Evolutionary conservation across 23 red algal genomes (phyloP), one percentile per base, ranked within the genome.

Genomic region (Cyanidioschyzon merolae): DNA sequence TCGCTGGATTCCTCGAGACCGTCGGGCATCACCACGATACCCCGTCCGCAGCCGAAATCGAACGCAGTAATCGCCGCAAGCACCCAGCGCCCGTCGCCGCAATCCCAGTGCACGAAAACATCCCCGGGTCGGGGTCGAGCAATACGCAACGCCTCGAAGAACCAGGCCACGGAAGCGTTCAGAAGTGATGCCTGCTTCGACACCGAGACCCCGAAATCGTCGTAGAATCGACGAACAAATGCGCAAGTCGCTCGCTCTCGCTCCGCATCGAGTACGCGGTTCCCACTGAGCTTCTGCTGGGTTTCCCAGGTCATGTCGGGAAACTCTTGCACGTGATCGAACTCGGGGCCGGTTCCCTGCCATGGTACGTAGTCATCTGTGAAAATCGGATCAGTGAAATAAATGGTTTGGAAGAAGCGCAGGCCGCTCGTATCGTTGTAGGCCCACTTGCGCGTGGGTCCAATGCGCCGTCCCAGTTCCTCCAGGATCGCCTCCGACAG

Each of bases 341-440:
- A 71, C 29, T 71, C 63, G 21, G 21, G n/a, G n/a, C 32, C 32
- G 29, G 63, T 71, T 7, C 63, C 63, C 30, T 71, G 63, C 30
- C 2, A 15, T 27, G 63, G 63, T 35, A 71, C 63, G 32, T 71
- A 71, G 7, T 35, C 63, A 27, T 71, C 63, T 25, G 63, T 71
- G 32, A 71, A 71, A 7, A 71, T 71, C 63, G 63, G 63, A 35
- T 71, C 63, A 35, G 16, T 71, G 32, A 71, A 71, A 27, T 71
- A 71, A 25, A 71, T 35, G 7, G 63, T 32, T 25, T 35, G n/a
- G 63, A 25, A 71, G 30, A 32, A 71, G n/a, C 63, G 63, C 12
- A 35, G 63, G 3, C 63, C 63, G 29, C 63, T 25, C 63, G 63
- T 71, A 27, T 71, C 63, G 32, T 71, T 71, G 32, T 32, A 25